These are phyloP conservation scores for Polychaeton citri DNA, from an alignment of 2,329 filamentous ascomycete genomes.

Conservation along the genomic window DNA sequence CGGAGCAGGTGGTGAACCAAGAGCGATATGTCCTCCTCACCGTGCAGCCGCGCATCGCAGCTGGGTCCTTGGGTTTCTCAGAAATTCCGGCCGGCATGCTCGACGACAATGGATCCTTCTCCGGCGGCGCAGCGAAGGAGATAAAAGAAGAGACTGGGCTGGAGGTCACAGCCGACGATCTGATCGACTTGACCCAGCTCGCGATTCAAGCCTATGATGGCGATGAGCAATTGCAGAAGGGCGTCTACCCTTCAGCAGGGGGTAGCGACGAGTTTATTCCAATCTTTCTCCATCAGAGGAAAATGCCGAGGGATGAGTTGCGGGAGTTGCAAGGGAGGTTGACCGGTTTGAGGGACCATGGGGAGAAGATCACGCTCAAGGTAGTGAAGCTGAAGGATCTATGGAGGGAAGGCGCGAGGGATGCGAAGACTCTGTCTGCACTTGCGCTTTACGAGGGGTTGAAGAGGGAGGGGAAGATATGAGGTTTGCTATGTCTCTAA, in stretches of 20 bases:
- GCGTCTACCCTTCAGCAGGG: conserved; percentile 41
- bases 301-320: conserved; percentile 34
- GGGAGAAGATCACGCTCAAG: conserved; percentile 47
- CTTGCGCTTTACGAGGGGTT: conserved; percentile 43
- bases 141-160: conserved; percentile 45
- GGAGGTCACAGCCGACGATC: conserved; percentile 33
- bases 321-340: conserved; percentile 38
- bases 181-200: conserved; percentile 42
- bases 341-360: conserved; percentile 41
- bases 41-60: conserved; percentile 44
- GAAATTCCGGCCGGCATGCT: conserved; percentile 51
- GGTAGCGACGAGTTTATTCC: conserved; percentile 48
- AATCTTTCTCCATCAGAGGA: conserved; percentile 42
- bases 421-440: conserved; percentile 43
- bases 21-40: conserved; percentile 42
- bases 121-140: conserved; percentile 42
- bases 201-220: conserved; percentile 21
- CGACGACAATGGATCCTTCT: conserved; percentile 40
- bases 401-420: conserved; percentile 42
- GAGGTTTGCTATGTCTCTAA: too few species aligned
- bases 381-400: conserved; percentile 37
- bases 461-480: conserved; percentile 33
- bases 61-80: conserved; percentile 39
- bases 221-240: conserved; percentile 31
- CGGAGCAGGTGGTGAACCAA: conserved; percentile 17